phyloP scores from a whole-genome alignment of 2,329 filamentous ascomycete species.

The Ascochyta koolunga region DNA sequence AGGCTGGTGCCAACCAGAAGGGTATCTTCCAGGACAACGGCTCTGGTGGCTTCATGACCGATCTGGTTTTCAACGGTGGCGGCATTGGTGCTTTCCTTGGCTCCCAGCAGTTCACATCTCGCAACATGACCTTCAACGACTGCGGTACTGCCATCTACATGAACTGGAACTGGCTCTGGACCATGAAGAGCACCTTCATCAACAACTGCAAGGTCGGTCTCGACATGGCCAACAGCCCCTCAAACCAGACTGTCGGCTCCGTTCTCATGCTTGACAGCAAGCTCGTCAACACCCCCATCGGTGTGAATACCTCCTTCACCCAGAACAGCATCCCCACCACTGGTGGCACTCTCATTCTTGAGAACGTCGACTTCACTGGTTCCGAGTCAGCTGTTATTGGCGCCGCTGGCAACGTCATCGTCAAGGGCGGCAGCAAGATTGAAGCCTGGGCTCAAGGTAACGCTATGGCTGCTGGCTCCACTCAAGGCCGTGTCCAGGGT shows the following conservation, averaged over 20 bases:
- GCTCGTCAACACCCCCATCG: slow-evolving; percentile 76
- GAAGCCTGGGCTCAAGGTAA: slow-evolving; percentile 80
- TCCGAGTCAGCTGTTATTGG: slow-evolving; percentile 70
- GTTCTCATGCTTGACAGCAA: slow-evolving; percentile 81
- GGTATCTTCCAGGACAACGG: slow-evolving; percentile 67
- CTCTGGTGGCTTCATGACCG: slow-evolving; percentile 65
- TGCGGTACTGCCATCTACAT: slow-evolving; percentile 58
- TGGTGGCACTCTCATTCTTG: slow-evolving; percentile 81
- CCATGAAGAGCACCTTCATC: slow-evolving; percentile 54
- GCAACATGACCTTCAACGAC: slow-evolving; percentile 58
- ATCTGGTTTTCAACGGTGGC: slow-evolving; percentile 66
- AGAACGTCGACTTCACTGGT: slow-evolving; percentile 85
- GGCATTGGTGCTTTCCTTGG: slow-evolving; percentile 65
- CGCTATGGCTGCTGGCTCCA: slow-evolving; percentile 62
- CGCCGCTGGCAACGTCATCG: slow-evolving; percentile 63
- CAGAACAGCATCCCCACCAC: slow-evolving; percentile 70
- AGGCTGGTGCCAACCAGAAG: slow-evolving; percentile 57
- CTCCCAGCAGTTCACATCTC: slow-evolving; percentile 66
- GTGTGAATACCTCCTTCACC: slow-evolving; percentile 77
- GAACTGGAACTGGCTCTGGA: slow-evolving; percentile 63
- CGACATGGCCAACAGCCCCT: slow-evolving; percentile 60
- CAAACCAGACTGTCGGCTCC: slow-evolving; percentile 81
- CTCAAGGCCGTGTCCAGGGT: slow-evolving; percentile 63
- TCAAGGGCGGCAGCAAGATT: slow-evolving; percentile 73
- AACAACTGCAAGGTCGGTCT: slow-evolving; percentile 55